A percentile compares a stretch with the other conserved stretches of the same genome.
phyloP scores from a whole-genome alignment of 1,139 yeast species.

The Insectozyma bohioensis region DNA sequence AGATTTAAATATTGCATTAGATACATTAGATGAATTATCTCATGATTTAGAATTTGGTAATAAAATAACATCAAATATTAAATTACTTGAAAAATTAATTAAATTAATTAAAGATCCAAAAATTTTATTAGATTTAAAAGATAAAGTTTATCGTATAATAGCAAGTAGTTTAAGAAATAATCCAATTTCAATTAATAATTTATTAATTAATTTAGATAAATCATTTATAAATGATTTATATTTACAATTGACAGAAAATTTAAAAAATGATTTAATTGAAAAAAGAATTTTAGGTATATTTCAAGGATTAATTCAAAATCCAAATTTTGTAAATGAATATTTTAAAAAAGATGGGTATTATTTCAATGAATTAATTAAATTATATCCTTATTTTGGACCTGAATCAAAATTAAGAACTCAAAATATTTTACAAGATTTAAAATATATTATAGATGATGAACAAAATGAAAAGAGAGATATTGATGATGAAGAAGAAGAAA shows the following conservation, averaged over 20 bases:
- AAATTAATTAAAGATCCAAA: constrained; percentile 14
- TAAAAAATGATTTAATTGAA: constrained; percentile 31
- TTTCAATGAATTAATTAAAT: constrained; percentile 24
- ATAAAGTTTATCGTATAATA: constrained; percentile 50
- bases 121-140: constrained; percentile 27
- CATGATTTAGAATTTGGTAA: constrained; percentile 68
- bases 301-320: constrained; percentile 39
- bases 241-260: constrained; percentile 14
- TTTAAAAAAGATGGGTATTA: constrained; percentile 23
- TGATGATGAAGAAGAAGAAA: constrained; percentile 23
- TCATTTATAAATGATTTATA: constrained; percentile 19
- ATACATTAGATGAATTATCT: constrained; percentile 54
- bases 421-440: constrained; percentile 42
- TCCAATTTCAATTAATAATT: constrained; percentile 52
- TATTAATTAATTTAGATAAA: constrained; percentile 18
- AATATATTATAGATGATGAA: too few species aligned
- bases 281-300: constrained; percentile 51
- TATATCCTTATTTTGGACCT: constrained; percentile 28
- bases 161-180: constrained; percentile 70
- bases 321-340: constrained; percentile 26
- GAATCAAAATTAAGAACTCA: constrained; percentile 34
- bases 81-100: constrained; percentile 20
- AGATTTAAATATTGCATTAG: constrained; percentile 34
- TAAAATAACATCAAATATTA: constrained; percentile 26
- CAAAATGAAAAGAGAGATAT: constrained; percentile 18